Evolutionary conservation across 2,329 filamentous ascomycete species (phyloP).

Genomic region (Paecilomyces sp.): DNA sequence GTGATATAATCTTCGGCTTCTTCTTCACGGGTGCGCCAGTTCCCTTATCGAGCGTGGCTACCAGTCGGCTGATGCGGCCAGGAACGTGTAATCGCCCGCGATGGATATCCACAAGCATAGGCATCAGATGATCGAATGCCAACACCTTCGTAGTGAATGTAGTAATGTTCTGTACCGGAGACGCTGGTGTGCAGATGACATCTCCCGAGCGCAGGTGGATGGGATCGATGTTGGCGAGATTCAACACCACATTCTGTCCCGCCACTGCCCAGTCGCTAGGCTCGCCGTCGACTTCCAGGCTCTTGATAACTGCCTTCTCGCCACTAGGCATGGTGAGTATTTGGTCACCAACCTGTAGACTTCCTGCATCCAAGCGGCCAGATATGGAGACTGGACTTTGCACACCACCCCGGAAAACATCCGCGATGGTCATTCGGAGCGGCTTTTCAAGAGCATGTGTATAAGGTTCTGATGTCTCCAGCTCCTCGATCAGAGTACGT

Average conservation of each 20-base stretch:
- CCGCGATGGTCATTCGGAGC: slow-evolving; percentile 76
- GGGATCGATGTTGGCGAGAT: slow-evolving; percentile 76
- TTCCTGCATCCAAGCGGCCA: slow-evolving; percentile 78
- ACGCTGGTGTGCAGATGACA: slow-evolving; percentile 66
- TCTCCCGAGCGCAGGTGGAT: slow-evolving; percentile 77
- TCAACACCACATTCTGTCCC: slow-evolving; percentile 80
- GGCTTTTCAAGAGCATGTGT: slow-evolving; percentile 67
- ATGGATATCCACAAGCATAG: slow-evolving; percentile 84
- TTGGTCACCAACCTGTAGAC: slow-evolving; percentile 74
- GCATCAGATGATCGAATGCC: slow-evolving; percentile 82
- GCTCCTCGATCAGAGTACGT: slow-evolving; percentile 69
- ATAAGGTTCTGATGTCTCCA: slow-evolving; percentile 74
- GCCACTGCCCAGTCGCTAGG: slow-evolving; percentile 82
- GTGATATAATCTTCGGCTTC: slow-evolving; percentile 75
- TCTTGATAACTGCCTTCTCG: slow-evolving; percentile 74
- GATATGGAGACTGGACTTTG: slow-evolving; percentile 78
- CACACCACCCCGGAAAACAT: slow-evolving; percentile 74
- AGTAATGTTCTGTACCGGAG: slow-evolving; percentile 64
- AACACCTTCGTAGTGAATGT: slow-evolving; percentile 76
- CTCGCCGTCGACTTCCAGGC: slow-evolving; percentile 67
- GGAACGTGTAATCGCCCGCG: slow-evolving; percentile 73
- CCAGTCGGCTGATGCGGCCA: slow-evolving; percentile 64
- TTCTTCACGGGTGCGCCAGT: slow-evolving; percentile 72
- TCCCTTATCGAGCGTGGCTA: slow-evolving; percentile 70
- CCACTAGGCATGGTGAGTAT: slow-evolving; percentile 73